These are phyloP conservation scores for Psidium friedrichsthalianum DNA, from an alignment of 345 rosid genomes.

Conservation along the genomic window DNA sequence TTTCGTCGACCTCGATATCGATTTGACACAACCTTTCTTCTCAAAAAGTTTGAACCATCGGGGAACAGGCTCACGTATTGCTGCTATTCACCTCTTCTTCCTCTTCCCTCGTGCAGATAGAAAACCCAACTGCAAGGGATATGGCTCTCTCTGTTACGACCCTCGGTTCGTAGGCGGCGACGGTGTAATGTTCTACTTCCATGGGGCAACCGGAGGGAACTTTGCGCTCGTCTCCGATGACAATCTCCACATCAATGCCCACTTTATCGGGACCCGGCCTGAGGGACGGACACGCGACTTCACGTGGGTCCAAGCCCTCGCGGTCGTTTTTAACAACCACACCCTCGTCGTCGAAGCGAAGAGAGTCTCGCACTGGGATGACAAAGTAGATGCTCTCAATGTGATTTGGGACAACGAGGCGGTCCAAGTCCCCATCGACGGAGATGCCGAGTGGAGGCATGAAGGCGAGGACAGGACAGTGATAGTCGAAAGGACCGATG, in stretches of 20 bases:
- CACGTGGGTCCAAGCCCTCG: constrained; percentile 87
- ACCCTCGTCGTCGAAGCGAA: constrained; percentile 56
- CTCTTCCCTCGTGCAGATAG: constrained; percentile 33
- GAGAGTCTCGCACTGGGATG: constrained; percentile 46
- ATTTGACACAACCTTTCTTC: neutral
- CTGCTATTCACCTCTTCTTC: neutral
- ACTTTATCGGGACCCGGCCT: constrained; percentile 76
- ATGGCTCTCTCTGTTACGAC: constrained; percentile 77
- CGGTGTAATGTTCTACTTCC: constrained; percentile 87
- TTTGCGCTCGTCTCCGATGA: constrained; percentile 74
- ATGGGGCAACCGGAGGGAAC: constrained; percentile 76
- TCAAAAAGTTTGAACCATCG: neutral
- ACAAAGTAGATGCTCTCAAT: constrained; percentile 37
- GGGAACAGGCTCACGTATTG: neutral
- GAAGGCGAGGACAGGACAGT: constrained; percentile 28
- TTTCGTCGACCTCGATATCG: neutral
- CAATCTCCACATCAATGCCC: constrained; percentile 77
- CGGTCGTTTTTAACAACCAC: constrained; percentile 59
- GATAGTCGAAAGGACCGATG: constrained; percentile 53
- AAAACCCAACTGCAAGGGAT: constrained; percentile 60
- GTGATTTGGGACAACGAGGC: constrained; percentile 40
- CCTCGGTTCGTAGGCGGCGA: constrained; percentile 83
- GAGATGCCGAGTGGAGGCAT: constrained; percentile 55
- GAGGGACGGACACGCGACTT: constrained; percentile 66
- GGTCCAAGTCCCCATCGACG: constrained; percentile 46